Base-by-base conservation (phyloP, 2,329 filamentous ascomycete species). In the Epichloe bromicola region DNA sequence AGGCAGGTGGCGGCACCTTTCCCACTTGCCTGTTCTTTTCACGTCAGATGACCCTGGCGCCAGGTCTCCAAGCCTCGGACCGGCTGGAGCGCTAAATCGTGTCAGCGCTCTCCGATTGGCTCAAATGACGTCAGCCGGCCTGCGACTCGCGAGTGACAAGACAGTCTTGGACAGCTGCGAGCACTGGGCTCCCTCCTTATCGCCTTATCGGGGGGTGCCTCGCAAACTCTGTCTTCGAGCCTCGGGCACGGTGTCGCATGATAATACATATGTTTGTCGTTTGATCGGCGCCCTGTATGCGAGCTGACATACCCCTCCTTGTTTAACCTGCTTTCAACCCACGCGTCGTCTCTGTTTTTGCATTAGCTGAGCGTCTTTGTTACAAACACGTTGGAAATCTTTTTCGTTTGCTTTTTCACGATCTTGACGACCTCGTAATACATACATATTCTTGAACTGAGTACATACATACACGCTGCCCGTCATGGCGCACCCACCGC, bases 91-190 rank as follows among this genome's bases (percentile, higher is more conserved):
- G 39, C 38, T 30, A 12, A 12, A 1, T 12, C 8, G 34, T 12
- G n/a, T 14, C 37, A 36, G 34, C 40, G 19, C 46, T 26, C 38
- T 36, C 46, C 37, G 39, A 53, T 55, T 54, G 56, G 55, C 46
- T 37, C 30, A 19, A 33, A 30, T 58, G 55, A 57, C 55, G 53
- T 58, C 56, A 58, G 49, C 43, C 39, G 46, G 30, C 44, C 39
- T 19, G 26, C 11, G 33, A 30, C 34, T 8, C 47, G 17, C 23
- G 36, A 3, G 14, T 39, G 37, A n/a, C 39, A 4, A 4, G 7
- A 8, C 20, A n/a, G 7, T 33, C 30, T 6, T n/a, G 2, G 15
- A 23, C 41, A 44, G 15, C 41, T 8, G 41, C 14, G 41, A 14
- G 10, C 4, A 19, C 39, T 41, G 17, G 17, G 36, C 4, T n/a